Evolutionary conservation across 1,139 yeast species (phyloP), one percentile per base, ranked within the genome.

Genomic region (Zygosaccharomyces pseudobailii): DNA sequence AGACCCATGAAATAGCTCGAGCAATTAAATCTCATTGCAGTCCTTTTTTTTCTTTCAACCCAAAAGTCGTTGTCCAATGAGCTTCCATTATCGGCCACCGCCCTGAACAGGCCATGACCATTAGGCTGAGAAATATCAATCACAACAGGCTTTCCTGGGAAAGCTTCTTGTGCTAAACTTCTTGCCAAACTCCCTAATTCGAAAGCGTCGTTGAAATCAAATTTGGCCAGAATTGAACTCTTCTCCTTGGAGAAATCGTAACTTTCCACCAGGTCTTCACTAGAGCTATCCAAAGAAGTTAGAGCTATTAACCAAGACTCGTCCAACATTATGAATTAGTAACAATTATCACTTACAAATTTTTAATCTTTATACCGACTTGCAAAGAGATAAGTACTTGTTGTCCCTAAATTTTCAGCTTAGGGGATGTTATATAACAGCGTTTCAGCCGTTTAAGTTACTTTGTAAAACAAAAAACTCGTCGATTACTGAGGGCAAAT

Each of bases 1-100:
- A 72, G 72, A 10, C 84, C 84, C 65, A 80, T 67, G 55, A 65
- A 74, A 58, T 74, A 79, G 51, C 80, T 75, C 9, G 85, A 78
- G 48, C 71, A 71, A 24, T 76, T 77, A 56, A 76, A 78, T 52
- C 82, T 70, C 46, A 72, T 58, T 2, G 77, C 84, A 1, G 81
- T 69, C 42, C 69, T 73, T 50, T 70, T 69, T 67, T 81, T 81
- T 52, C 86, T 72, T 28, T 68, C 67, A 27, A 80, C 76, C 86
- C 86, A 81, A 38, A 67, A 62, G 55, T 80, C 84, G 59, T 81
- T 80, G 61, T 81, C 86, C 8, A 68, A 60, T 9, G 71, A 65
- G 9, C 79, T 70, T 3, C 73, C 75, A 4, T 72, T 66, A 6
- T 68, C 67, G 27, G 78, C 68, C 21, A 74, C 70, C 22, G 79